A percentile compares a stretch with the other conserved stretches of the same genome.
These are phyloP conservation scores for Rhizopogon parksii DNA, from an alignment of 1,284 basidiomycete species.

Conservation along the genomic window DNA sequence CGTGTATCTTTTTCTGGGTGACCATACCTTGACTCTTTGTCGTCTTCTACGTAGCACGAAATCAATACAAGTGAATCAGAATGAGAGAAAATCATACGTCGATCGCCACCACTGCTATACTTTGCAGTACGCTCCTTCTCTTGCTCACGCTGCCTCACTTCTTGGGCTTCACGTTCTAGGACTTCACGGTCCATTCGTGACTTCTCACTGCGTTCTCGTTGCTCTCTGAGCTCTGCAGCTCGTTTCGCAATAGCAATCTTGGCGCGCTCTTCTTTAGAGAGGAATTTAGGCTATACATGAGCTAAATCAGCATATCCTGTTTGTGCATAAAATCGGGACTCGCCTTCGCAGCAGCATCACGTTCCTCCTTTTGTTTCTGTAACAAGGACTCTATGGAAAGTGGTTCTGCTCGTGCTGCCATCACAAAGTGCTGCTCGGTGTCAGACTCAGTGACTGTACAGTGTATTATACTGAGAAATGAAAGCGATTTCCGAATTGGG, in stretches of 20 bases:
- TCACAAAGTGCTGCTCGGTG: conserved; percentile 12
- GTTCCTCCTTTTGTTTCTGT: conserved; percentile 80
- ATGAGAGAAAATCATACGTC: conserved; percentile 38
- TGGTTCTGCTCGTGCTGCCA: conserved; percentile 46
- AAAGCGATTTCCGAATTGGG: conserved; percentile 1
- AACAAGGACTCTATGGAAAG: conserved; percentile 81
- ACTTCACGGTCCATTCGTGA: conserved; percentile 52
- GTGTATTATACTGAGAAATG: neutral
- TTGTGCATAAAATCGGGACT: conserved; percentile 11
- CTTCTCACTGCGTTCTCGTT: conserved; percentile 57
- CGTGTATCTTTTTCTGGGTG: conserved; percentile 45
- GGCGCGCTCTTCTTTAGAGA: conserved; percentile 85
- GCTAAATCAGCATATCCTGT: conserved; percentile 2
- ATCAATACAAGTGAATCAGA: conserved; percentile 14
- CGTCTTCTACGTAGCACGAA: conserved; percentile 45
- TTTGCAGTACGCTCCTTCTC: conserved; percentile 23
- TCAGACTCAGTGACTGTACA: neutral
- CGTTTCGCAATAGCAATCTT: conserved; percentile 81
- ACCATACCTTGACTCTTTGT: conserved; percentile 41
- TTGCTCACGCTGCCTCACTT: conserved; percentile 44
- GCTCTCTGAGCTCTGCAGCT: conserved; percentile 67
- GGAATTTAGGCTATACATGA: conserved; percentile 70
- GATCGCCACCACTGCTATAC: conserved; percentile 27
- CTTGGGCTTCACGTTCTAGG: conserved; percentile 72
- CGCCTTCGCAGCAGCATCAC: conserved; percentile 84